phyloP scores from a whole-genome alignment of 257 asterid species.

The Sherardia arvensis region DNA sequence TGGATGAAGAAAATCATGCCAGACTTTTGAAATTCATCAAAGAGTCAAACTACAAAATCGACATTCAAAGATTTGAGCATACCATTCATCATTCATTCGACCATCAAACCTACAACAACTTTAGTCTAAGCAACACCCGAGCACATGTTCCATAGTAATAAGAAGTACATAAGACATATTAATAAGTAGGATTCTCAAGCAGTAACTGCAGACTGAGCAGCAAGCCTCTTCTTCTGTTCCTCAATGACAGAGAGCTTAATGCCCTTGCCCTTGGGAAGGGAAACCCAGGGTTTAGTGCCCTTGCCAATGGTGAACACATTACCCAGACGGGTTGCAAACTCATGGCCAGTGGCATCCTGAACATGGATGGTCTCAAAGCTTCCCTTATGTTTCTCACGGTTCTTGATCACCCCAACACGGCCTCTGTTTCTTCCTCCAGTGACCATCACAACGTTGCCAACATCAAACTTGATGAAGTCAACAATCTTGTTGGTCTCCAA shows the following conservation, averaged over 20 bases:
- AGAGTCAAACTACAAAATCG: no score
- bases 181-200: conserved; percentile 23
- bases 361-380: conserved; percentile 73
- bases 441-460: conserved; percentile 69
- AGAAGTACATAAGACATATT: neutral
- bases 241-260: conserved; percentile 53
- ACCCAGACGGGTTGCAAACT: conserved; percentile 64
- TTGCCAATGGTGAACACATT: conserved; percentile 61
- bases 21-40: no score
- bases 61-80: no score
- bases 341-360: no score
- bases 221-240: conserved; percentile 60
- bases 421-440: conserved; percentile 83
- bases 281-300: conserved; percentile 65
- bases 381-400: conserved; percentile 67
- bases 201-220: conserved; percentile 35
- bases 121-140: neutral
- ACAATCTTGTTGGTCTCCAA: no score
- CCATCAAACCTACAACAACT: neutral
- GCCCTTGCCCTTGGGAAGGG: conserved; percentile 73
- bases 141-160: neutral
- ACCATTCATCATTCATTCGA: no score
- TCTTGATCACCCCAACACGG: conserved; percentile 63
- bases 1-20: no score
- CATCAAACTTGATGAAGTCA: conserved; percentile 66